These are phyloP conservation scores for Vitis hybrid DNA, from an alignment of 177 flowering plant species.

Conservation along the genomic window DNA sequence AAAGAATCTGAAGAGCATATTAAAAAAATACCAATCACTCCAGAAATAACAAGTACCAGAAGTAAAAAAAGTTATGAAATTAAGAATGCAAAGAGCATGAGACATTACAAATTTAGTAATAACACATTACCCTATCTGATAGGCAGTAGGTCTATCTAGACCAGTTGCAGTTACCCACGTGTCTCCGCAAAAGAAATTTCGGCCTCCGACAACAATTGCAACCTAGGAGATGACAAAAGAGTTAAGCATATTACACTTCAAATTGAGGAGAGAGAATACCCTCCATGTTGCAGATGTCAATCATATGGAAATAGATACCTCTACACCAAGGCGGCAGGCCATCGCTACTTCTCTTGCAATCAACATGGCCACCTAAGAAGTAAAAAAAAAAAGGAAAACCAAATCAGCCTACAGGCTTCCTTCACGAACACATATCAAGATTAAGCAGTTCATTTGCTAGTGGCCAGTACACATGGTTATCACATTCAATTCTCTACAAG, in stretches of 20 bases:
- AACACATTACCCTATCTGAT: constrained; percentile 81
- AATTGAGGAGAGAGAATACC: constrained; percentile 8
- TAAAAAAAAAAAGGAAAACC: background rate
- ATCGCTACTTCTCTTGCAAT: constrained; percentile 80
- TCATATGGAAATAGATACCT: constrained; percentile 32
- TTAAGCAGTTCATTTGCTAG: background rate
- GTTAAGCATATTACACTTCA: constrained; percentile 13
- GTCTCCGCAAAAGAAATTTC: constrained; percentile 94
- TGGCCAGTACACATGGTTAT: no score
- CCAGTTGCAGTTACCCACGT: constrained; percentile 90
- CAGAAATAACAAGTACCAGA: background rate
- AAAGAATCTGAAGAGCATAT: no score
- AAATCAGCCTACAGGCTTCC: no score
- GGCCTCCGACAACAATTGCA: constrained; percentile 95
- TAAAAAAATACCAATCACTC: background rate
- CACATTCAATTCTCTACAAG: no score
- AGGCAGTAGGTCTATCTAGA: constrained; percentile 81
- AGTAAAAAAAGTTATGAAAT: background rate
- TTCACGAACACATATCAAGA: no score
- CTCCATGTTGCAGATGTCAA: constrained; percentile 50
- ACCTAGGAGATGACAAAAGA: constrained; percentile 44
- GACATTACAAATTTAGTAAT: background rate
- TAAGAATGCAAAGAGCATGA: background rate
- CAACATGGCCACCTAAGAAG: constrained; percentile 55
- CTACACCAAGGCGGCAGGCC: constrained; percentile 66